Base-by-base conservation (phyloP, 345 rosid species). In the Brassica nigra region DNA sequence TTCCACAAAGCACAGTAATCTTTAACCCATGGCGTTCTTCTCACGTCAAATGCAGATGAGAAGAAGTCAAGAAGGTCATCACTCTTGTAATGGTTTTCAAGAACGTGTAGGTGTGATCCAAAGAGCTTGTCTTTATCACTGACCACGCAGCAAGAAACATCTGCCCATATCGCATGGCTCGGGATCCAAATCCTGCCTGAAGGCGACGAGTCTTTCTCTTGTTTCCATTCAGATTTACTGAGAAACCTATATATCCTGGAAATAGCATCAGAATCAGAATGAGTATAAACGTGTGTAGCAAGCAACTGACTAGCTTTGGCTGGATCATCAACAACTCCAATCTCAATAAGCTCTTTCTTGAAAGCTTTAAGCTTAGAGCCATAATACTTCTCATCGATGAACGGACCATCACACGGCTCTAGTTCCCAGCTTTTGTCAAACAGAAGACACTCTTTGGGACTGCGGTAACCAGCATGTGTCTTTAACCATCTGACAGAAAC, bases 1-100 rank as follows among this genome's bases (percentile, higher is more conserved):
- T 86, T 84, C 95, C 97, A 90, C 62, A 92, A 86, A 34, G 70
- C 84, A 73, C 86, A 85, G 80, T 87, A 89, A 73, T 92, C 89
- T 31, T 83, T 84, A 55, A 84, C 33, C 0, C 85, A 84, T 10
- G 95, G 95, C 31, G 49, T 75, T 7, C 55, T 18, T 75, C 74
- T 84, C 34, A 89, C 92, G 6, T 28, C 27, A 44, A 87, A 85
- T 1, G 79, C 84, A 33, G 75, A 70, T 1, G 83, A 70, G 76
- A 92, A 88, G 68, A 88, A 89, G 30, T 0, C 1, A 4, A 89
- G 78, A 37, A 83, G 78, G 2, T 37, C 8, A 1, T 69, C 6
- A 3, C 12, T 0, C 5, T 78, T 28, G 11, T 88, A 92, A 72
- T 85, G 75, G 61, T 90, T 86, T 33, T 83, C 90, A 49, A 92